Conservation (phyloP, 768 basidiomycete genomes). For the Paxillus ammoniavirescens region DNA sequence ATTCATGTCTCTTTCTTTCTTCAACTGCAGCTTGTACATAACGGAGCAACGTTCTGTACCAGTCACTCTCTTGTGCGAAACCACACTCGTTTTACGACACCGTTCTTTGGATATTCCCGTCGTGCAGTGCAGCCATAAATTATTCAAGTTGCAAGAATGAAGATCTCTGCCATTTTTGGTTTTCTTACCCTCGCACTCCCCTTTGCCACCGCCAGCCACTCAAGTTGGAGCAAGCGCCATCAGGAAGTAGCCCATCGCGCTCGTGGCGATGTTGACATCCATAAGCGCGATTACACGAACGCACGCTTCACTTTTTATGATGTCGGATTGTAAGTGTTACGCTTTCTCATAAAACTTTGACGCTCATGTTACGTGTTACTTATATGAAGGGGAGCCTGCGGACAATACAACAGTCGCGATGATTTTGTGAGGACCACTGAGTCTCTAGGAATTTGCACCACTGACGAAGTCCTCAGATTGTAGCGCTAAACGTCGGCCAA, state of each 20-base stretch:
- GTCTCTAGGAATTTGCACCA: not conserved
- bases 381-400: constrained; percentile 55
- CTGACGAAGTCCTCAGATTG: constrained; percentile 39
- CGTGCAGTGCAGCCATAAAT: not conserved
- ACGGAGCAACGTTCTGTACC: constrained; percentile 5
- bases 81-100: constrained; percentile 20
- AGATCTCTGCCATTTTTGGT: constrained; percentile 30
- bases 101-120: not conserved
- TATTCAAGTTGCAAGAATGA: constrained; percentile 4
- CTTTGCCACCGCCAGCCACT: constrained; percentile 32
- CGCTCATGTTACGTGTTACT: constrained; percentile 2
- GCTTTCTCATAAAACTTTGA: constrained; percentile 1
- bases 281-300: constrained; percentile 35
- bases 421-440: constrained; percentile 43
- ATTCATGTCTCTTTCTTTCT: not conserved
- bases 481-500: constrained; percentile 52
- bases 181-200: constrained; percentile 34
- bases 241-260: constrained; percentile 50
- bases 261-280: constrained; percentile 38
- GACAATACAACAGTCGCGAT: constrained; percentile 32
- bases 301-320: constrained; percentile 57
- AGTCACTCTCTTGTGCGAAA: constrained; percentile 16
- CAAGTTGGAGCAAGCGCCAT: constrained; percentile 37
- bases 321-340: constrained; percentile 44
- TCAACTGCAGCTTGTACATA: not conserved